phyloP scores from a whole-genome alignment of 2,329 filamentous ascomycete species.

The Exophiala sideris region DNA sequence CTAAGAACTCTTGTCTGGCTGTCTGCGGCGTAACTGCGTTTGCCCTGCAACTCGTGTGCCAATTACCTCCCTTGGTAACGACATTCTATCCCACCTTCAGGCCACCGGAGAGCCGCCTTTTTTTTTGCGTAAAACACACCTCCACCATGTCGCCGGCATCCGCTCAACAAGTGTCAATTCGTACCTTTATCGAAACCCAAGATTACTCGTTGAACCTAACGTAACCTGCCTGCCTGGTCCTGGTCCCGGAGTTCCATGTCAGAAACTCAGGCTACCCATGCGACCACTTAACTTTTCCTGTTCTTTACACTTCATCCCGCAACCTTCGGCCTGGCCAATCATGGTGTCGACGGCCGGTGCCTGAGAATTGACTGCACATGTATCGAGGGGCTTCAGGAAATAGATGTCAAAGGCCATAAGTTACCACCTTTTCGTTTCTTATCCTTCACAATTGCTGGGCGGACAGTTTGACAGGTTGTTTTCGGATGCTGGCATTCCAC shows the following conservation, averaged over 20 bases:
- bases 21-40: background rate
- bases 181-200: conserved; percentile 6
- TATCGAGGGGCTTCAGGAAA: conserved; percentile 15
- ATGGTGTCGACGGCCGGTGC: conserved; percentile 4
- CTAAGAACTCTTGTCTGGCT: background rate
- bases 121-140: conserved; percentile 6
- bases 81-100: background rate
- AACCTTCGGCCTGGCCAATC: conserved; percentile 18
- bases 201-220: background rate
- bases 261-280: conserved; percentile 19
- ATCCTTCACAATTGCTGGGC: background rate
- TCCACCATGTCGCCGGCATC: background rate
- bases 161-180: conserved; percentile 9
- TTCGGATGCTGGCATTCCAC: conserved; percentile 13
- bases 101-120: background rate
- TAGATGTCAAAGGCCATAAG: background rate
- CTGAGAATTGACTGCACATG: conserved; percentile 16
- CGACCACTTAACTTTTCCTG: conserved; percentile 14
- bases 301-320: conserved; percentile 6
- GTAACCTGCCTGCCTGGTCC: conserved; percentile 3
- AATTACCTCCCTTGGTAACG: background rate
- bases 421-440: background rate
- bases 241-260: conserved; percentile 13
- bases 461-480: background rate
- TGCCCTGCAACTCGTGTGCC: background rate